Conservation (phyloP, 1,139 yeast species). For the Blastobotrys niveus region DNA sequence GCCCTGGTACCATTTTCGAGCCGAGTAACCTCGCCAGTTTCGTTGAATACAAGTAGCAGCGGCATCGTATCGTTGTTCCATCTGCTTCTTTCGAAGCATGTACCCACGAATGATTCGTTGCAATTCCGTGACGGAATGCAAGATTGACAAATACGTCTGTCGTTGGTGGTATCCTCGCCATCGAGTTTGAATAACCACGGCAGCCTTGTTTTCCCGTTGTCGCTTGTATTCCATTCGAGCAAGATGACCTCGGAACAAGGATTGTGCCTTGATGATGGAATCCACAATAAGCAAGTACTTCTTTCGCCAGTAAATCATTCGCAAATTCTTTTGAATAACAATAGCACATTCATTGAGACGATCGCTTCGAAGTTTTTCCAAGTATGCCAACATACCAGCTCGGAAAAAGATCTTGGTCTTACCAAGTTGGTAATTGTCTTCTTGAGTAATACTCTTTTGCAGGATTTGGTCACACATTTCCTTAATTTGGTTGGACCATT, state of each 20-base stretch:
- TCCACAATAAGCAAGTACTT: conserved; percentile 50
- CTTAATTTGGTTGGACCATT: conserved; percentile 59
- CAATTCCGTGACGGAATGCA: conserved; percentile 49
- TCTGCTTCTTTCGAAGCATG: conserved; percentile 48
- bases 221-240: conserved; percentile 53
- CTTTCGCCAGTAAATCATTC: conserved; percentile 60
- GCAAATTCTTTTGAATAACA: conserved; percentile 78
- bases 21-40: conserved; percentile 53
- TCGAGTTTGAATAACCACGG: conserved; percentile 64
- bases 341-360: conserved; percentile 74
- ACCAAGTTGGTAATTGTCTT: conserved; percentile 70
- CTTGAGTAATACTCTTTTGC: conserved; percentile 55
- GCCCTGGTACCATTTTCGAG: conserved; percentile 43
- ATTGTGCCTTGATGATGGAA: conserved; percentile 56
- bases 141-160: conserved; percentile 40
- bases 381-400: conserved; percentile 85
- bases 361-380: conserved; percentile 79
- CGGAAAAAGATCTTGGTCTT: conserved; percentile 84
- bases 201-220: conserved; percentile 60
- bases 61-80: conserved; percentile 45
- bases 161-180: conserved; percentile 63
- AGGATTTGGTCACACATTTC: conserved; percentile 65
- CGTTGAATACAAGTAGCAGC: conserved; percentile 73
- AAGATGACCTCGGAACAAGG: conserved; percentile 56
- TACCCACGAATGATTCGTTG: conserved; percentile 70